These are phyloP conservation scores for Herpetomonas tarakana DNA, from an alignment of 208 protist species.

Conservation along the genomic window DNA sequence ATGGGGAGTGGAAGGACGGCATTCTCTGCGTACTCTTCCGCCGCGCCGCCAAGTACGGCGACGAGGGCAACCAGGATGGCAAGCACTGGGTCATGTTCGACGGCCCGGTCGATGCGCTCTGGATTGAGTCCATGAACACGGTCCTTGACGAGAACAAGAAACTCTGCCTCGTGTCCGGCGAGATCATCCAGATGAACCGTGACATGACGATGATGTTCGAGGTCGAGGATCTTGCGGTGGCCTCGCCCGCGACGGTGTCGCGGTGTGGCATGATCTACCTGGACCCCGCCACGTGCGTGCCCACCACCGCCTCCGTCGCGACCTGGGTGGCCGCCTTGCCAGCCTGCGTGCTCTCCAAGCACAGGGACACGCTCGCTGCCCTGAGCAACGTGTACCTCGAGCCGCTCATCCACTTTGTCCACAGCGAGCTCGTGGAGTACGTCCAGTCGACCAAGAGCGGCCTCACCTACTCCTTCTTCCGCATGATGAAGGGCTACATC, in stretches of 20 bases:
- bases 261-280: constrained; percentile 99
- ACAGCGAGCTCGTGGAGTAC: constrained; percentile 82
- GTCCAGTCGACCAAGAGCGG: constrained; percentile 93
- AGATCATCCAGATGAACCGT: constrained; percentile 95
- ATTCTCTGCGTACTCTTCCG: constrained; percentile 95
- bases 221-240: constrained; percentile 95
- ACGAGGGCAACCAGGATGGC: constrained; percentile 75
- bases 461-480: constrained; percentile 91
- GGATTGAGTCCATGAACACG: constrained; percentile 97
- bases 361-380: constrained; percentile 42
- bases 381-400: constrained; percentile 85
- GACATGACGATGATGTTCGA: constrained; percentile 98
- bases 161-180: constrained; percentile 93
- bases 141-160: constrained; percentile 96
- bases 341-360: constrained; percentile 70
- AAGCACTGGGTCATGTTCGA: constrained; percentile 98
- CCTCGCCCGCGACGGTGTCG: constrained; percentile 97
- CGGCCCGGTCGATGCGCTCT: constrained; percentile 96
- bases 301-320: constrained; percentile 50
- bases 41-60: constrained; percentile 83
- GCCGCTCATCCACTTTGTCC: constrained; percentile 81
- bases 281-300: constrained; percentile 91
- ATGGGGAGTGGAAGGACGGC: constrained; percentile 97
- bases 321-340: constrained; percentile 88
- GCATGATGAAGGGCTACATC: constrained; percentile 93